phyloP scores from a whole-genome alignment of 352 stramenopile species.

The Phytophthora melonis region DNA sequence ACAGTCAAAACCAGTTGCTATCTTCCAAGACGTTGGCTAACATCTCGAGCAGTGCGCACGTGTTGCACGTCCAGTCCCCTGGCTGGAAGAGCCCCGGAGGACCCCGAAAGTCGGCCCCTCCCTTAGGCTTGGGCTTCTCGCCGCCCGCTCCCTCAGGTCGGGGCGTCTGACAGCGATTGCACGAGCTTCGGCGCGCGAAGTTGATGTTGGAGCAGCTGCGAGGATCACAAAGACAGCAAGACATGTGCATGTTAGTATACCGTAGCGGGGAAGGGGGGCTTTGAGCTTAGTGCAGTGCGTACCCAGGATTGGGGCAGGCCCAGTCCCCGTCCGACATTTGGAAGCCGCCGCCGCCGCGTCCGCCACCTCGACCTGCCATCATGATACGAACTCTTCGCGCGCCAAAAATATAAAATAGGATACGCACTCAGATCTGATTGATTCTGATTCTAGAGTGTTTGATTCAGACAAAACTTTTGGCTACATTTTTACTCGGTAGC shows the following conservation, averaged over 20 bases:
- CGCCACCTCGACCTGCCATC: conserved; percentile 52
- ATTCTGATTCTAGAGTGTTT: too few relatives aligned
- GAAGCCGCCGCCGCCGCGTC: conserved; percentile 49
- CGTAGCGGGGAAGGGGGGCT: not conserved
- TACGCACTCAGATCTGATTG: conserved; percentile 39
- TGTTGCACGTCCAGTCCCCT: conserved; percentile 84
- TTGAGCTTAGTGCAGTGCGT: not conserved
- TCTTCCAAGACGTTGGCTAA: not conserved
- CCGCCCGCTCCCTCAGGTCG: conserved; percentile 54
- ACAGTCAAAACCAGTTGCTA: not conserved
- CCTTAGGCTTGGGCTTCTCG: conserved; percentile 37
- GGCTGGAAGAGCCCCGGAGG: conserved; percentile 83
- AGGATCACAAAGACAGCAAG: conserved; percentile 3
- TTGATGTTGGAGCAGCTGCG: conserved; percentile 86
- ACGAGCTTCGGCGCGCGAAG: conserved; percentile 80
- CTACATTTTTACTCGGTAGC: not conserved
- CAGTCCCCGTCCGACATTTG: conserved; percentile 79
- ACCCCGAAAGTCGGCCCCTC: conserved; percentile 51
- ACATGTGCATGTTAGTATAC: conserved; percentile 6
- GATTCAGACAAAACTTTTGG: conserved; percentile 38
- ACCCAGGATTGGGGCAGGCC: conserved; percentile 86
- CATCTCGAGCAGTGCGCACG: conserved; percentile 46
- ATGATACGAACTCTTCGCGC: conserved; percentile 18
- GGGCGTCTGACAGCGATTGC: conserved; percentile 84
- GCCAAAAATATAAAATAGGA: conserved; percentile 1